phyloP scores from a whole-genome alignment of 768 basidiomycete species.

The Amanita rubescens region DNA sequence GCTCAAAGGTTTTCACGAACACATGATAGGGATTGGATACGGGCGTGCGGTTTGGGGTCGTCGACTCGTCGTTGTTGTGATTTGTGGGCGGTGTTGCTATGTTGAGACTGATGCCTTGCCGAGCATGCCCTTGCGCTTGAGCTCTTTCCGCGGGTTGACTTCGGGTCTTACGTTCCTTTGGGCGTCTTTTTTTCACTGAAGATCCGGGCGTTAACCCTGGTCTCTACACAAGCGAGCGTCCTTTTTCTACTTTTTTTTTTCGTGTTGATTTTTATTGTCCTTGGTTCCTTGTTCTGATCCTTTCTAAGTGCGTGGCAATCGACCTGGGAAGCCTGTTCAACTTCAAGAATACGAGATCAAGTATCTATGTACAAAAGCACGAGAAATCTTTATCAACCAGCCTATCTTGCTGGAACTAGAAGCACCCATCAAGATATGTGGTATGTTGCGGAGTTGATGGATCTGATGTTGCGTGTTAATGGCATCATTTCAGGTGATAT shows the following conservation, averaged over 20 bases:
- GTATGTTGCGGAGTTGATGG: slow-evolving; percentile 39
- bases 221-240: slow-evolving; percentile 14
- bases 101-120: too few relatives aligned
- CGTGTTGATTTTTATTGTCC: slow-evolving; percentile 8
- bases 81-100: too few relatives aligned
- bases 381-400: slow-evolving; percentile 99
- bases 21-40: too few relatives aligned
- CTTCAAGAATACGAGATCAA: slow-evolving; percentile 99
- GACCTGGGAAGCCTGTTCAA: slow-evolving; percentile 97
- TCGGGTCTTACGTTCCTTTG: too few relatives aligned
- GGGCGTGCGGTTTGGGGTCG: too few relatives aligned
- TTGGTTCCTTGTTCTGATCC: slow-evolving; percentile 12
- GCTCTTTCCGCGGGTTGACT: too few relatives aligned
- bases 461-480: slow-evolving; percentile 6
- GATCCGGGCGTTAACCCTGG: not conserved
- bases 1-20: too few relatives aligned
- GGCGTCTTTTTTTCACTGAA: too few relatives aligned
- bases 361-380: slow-evolving; percentile 95
- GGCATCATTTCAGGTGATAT: slow-evolving; percentile 70
- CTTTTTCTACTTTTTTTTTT: slow-evolving; percentile 5
- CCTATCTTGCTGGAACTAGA: slow-evolving; percentile 97
- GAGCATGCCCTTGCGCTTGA: too few relatives aligned
- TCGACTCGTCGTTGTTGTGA: too few relatives aligned
- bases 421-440: slow-evolving; percentile 99
- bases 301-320: slow-evolving; percentile 84